Conservation (phyloP, 2,329 filamentous ascomycete species). For the Cryphonectria carpinicola region DNA sequence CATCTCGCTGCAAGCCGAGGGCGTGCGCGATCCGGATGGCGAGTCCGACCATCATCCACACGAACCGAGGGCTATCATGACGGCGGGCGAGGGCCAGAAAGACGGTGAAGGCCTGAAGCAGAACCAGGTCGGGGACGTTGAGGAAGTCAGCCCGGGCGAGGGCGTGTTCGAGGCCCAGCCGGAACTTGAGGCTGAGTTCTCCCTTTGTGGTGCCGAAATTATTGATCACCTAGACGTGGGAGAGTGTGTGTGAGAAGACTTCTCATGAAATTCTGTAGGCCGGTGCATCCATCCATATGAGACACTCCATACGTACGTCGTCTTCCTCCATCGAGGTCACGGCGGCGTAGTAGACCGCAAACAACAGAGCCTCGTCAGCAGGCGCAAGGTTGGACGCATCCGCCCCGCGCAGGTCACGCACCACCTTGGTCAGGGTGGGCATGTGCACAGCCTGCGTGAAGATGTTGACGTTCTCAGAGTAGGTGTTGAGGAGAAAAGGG, state of each 20-base stretch:
- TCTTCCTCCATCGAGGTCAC: slow-evolving; percentile 61
- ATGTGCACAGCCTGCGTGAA: slow-evolving; percentile 50
- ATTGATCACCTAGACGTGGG: slow-evolving; percentile 31
- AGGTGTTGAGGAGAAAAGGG: slow-evolving; percentile 56
- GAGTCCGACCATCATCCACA: slow-evolving; percentile 50
- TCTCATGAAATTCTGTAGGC: not conserved
- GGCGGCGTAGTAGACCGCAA: slow-evolving; percentile 61
- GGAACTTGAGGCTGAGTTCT: slow-evolving; percentile 49
- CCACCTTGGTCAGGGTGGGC: slow-evolving; percentile 45
- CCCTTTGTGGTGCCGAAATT: slow-evolving; percentile 50
- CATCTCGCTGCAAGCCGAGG: slow-evolving; percentile 46
- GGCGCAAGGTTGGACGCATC: slow-evolving; percentile 39
- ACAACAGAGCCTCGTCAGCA: slow-evolving; percentile 56
- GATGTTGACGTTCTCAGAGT: slow-evolving; percentile 55
- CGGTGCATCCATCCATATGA: not conserved
- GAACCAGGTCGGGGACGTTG: slow-evolving; percentile 57
- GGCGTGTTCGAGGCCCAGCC: slow-evolving; percentile 57
- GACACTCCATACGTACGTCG: slow-evolving; percentile 46
- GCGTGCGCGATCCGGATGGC: slow-evolving; percentile 52
- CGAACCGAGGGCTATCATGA: slow-evolving; percentile 53
- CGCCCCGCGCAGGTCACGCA: slow-evolving; percentile 41
- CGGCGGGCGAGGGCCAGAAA: slow-evolving; percentile 56
- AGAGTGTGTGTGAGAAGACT: not conserved
- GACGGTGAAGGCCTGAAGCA: slow-evolving; percentile 62
- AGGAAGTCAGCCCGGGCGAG: slow-evolving; percentile 62